These are phyloP conservation scores for Aphanocladium album DNA, from an alignment of 2,329 filamentous ascomycete genomes.

Conservation along the genomic window DNA sequence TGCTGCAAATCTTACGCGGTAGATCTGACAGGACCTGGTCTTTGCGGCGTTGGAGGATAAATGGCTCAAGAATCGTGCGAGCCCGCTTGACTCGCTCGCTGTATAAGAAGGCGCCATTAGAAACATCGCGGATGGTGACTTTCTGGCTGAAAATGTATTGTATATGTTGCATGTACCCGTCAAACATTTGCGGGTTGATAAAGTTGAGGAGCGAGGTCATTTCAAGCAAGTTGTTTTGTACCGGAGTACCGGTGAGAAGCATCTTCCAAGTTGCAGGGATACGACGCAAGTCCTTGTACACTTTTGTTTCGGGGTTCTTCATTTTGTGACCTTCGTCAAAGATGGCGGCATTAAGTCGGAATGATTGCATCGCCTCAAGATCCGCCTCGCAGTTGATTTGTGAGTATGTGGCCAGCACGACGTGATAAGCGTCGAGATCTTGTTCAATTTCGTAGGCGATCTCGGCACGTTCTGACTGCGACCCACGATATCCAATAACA, in stretches of 20 bases:
- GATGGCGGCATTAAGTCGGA: slow-evolving; percentile 55
- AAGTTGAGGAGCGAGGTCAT: slow-evolving; percentile 89
- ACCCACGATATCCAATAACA: slow-evolving; percentile 67
- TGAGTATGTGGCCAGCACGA: slow-evolving; percentile 55
- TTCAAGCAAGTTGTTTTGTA: slow-evolving; percentile 93
- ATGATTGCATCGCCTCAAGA: slow-evolving; percentile 43
- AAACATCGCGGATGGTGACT: slow-evolving; percentile 73
- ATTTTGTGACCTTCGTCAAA: slow-evolving; percentile 94
- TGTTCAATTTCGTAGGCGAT: slow-evolving; percentile 64
- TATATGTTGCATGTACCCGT: slow-evolving; percentile 71
- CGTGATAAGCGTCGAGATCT: slow-evolving; percentile 59
- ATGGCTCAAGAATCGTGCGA: slow-evolving; percentile 87
- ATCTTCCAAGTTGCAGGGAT: slow-evolving; percentile 81
- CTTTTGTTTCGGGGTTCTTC: slow-evolving; percentile 79
- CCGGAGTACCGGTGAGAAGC: slow-evolving; percentile 69
- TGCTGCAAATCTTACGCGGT: slow-evolving; percentile 70
- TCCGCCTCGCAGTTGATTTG: slow-evolving; percentile 52
- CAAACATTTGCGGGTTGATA: slow-evolving; percentile 82
- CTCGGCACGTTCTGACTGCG: slow-evolving; percentile 59
- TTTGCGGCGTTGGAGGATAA: slow-evolving; percentile 91
- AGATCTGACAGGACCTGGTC: slow-evolving; percentile 82
- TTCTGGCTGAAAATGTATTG: slow-evolving; percentile 87
- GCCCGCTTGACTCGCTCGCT: slow-evolving; percentile 81
- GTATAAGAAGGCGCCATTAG: slow-evolving; percentile 78
- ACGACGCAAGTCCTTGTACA: slow-evolving; percentile 72